Evolutionary conservation across 371 early-diverging fungal species (phyloP).

Genomic region (Parasitella parasitica): DNA sequence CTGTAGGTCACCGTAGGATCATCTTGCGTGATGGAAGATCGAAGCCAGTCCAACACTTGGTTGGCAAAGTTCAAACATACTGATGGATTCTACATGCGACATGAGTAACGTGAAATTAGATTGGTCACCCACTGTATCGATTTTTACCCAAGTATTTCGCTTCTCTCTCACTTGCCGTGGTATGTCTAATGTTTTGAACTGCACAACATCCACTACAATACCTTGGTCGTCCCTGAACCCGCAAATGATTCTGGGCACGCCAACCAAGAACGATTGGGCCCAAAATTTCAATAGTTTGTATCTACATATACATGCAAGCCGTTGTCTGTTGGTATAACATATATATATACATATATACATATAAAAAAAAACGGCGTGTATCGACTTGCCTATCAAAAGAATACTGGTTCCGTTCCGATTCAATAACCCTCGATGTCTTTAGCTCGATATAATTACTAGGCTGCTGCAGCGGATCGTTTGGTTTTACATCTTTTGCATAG

Average conservation of each 20-base stretch:
- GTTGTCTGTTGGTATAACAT: background rate
- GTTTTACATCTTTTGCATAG: slow-evolving; percentile 34
- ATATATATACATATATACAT: background rate
- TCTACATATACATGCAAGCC: slow-evolving; percentile 31
- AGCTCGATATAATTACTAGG: slow-evolving; percentile 78
- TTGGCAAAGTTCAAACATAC: slow-evolving; percentile 56
- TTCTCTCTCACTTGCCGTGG: slow-evolving; percentile 74
- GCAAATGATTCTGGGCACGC: slow-evolving; percentile 77
- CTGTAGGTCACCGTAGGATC: slow-evolving; percentile 45
- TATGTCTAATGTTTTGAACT: slow-evolving; percentile 76
- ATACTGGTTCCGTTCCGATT: slow-evolving; percentile 44
- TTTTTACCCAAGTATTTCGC: slow-evolving; percentile 59
- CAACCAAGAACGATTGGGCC: slow-evolving; percentile 92
- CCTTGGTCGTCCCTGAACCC: slow-evolving; percentile 87
- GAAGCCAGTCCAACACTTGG: slow-evolving; percentile 44
- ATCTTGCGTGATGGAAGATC: slow-evolving; percentile 28
- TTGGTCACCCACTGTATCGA: no score
- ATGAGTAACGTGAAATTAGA: background rate
- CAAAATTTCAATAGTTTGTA: slow-evolving; percentile 87
- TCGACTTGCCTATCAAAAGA: slow-evolving; percentile 64
- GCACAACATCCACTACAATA: slow-evolving; percentile 50
- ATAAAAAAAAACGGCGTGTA: background rate
- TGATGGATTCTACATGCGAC: slow-evolving; percentile 35
- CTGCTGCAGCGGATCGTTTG: slow-evolving; percentile 31
- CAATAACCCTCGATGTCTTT: slow-evolving; percentile 80